Base-by-base conservation (phyloP, 2,329 filamentous ascomycete genomes). In the Ophiostoma quercus region DNA sequence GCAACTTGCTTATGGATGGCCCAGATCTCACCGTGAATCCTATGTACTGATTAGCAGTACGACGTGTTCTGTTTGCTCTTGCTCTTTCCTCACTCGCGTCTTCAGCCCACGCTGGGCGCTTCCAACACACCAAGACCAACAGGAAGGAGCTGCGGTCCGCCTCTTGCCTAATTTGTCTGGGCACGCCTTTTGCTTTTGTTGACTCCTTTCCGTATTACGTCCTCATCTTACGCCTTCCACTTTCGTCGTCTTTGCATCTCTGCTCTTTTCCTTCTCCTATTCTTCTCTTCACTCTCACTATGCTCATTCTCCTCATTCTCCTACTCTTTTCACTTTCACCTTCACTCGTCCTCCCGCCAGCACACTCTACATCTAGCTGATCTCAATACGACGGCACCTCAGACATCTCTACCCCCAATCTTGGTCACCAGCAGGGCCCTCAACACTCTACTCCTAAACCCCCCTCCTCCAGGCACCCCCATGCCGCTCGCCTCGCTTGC, bases 401-500 rank as follows among this genome's bases (percentile, higher is more conserved):
- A n/a, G 12, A n/a, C 29, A 22, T 22, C 8, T 8, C 8, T 8
- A 25, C 51, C 51, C 43, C 51, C 51, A 29, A 57, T 57, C 51
- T 12, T 14, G n/a, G 22, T 63, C 60, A 34, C 57, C 57, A 32
- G 12, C 11, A 63, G 25, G 16, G 6, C 60, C 7, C 29, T n/a
- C 60, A 63, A 47, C 43, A 47, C 43, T n/a, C 16, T 14, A 9
- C 43, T 19, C 16, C 43, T 5, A 12, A 12, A 16, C 43, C 43
- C 43, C 43, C 43, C 43, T 16, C 68, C 68, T 47, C 54, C 63
- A 34, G 22, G 14, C 22, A 43, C 62, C 39, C 47, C 25, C 37
- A 43, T 66, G 43, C 62, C 47, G 60, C 37, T 68, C 29, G 37
- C 67, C 47, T 63, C 29, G 39, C 19, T 51, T 47, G 37, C 65